Conservation (phyloP, 1,284 basidiomycete genomes). For the Leccinum subspadiceum region DNA sequence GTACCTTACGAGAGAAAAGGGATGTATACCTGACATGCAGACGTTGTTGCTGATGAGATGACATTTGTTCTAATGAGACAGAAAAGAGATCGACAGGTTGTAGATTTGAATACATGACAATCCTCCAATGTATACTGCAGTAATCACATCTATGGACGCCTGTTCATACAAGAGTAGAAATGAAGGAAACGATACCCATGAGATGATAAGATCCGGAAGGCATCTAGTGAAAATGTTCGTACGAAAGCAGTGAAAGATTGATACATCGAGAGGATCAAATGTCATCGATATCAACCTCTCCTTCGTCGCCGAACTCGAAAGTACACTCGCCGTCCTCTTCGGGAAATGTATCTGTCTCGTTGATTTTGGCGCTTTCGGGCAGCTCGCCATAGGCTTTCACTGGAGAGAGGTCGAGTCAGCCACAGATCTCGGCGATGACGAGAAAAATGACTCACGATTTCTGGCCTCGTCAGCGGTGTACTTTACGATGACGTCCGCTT, state of each 20-base stretch:
- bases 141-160: constrained; percentile 28
- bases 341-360: constrained; percentile 93
- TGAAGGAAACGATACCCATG: constrained; percentile 12
- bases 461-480: constrained; percentile 96
- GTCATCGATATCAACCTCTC: constrained; percentile 79
- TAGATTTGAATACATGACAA: constrained; percentile 7
- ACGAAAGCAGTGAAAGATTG: constrained; percentile 14
- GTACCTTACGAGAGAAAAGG: constrained; percentile 76
- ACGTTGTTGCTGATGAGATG: constrained; percentile 52
- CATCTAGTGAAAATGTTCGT: background rate
- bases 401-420: constrained; percentile 27
- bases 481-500: constrained; percentile 99
- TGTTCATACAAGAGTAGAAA: constrained; percentile 9
- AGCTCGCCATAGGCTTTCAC: constrained; percentile 98
- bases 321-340: constrained; percentile 88
- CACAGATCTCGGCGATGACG: background rate
- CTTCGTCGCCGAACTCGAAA: constrained; percentile 88
- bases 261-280: constrained; percentile 44
- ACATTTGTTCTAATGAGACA: constrained; percentile 1
- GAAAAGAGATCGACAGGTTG: background rate
- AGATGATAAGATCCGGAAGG: constrained; percentile 2
- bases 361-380: constrained; percentile 98
- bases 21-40: constrained; percentile 68
- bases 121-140: constrained; percentile 17
- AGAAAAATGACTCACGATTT: constrained; percentile 48